Percentiles rank a stretch among this genome's conserved stretches.
phyloP scores from a whole-genome alignment of 495 filamentous ascomycete genomes.

The Eremomyces bilateralis region DNA sequence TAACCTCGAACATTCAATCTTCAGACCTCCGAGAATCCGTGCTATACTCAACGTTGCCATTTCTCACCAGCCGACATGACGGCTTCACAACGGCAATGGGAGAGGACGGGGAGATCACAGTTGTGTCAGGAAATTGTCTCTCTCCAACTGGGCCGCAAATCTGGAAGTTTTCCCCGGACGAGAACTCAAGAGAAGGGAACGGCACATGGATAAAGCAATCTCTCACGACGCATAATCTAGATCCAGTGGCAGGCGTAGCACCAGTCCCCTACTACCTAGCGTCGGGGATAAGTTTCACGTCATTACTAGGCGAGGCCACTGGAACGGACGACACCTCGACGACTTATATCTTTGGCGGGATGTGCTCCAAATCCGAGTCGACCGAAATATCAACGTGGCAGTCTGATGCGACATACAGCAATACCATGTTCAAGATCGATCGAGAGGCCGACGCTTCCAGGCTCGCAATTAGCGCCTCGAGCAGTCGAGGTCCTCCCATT shows the following conservation, averaged over 20 bases:
- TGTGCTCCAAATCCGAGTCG: slow-evolving; percentile 40
- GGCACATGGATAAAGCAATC: slow-evolving; percentile 30
- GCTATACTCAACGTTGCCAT: slow-evolving; percentile 42
- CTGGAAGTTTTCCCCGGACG: slow-evolving; percentile 33
- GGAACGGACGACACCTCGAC: slow-evolving; percentile 27
- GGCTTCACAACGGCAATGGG: slow-evolving; percentile 45
- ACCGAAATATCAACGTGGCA: slow-evolving; percentile 32
- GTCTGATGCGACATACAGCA: slow-evolving; percentile 50
- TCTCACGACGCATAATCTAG: slow-evolving; percentile 13
- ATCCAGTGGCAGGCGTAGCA: slow-evolving; percentile 15
- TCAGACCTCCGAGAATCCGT: slow-evolving; percentile 30
- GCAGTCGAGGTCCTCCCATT: slow-evolving; percentile 38
- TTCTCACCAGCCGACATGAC: slow-evolving; percentile 23
- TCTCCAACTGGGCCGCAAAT: slow-evolving; percentile 22
- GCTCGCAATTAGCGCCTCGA: slow-evolving; percentile 22
- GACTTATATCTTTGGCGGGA: slow-evolving; percentile 70
- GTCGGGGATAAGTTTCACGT: slow-evolving; percentile 42
- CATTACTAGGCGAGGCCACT: slow-evolving; percentile 4
- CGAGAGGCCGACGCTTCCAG: slow-evolving; percentile 17
- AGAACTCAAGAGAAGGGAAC: slow-evolving; percentile 22
- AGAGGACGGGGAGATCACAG: slow-evolving; percentile 39
- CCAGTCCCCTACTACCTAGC: slow-evolving; percentile 45
- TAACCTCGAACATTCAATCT: slow-evolving; percentile 31
- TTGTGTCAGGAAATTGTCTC: slow-evolving; percentile 48
- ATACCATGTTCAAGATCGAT: slow-evolving; percentile 39